Evolutionary conservation across 306 rosid species (phyloP).

Genomic region (Pyrus bretschneideri): DNA sequence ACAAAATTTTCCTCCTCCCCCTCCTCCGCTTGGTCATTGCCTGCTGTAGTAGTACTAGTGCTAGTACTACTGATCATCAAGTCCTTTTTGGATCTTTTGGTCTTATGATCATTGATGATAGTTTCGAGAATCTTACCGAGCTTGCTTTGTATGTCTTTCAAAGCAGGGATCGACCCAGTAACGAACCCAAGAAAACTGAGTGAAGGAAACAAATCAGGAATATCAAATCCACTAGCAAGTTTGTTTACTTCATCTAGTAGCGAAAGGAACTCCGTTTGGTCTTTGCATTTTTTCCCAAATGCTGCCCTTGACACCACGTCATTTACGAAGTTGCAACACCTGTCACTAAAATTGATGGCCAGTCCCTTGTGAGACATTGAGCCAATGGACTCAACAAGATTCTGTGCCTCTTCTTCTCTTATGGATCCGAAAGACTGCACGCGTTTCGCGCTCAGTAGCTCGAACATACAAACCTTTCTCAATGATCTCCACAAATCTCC

Average conservation of each 20-base stretch:
- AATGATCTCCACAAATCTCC: conserved; percentile 12
- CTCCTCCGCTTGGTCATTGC: not conserved
- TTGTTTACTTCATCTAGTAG: not conserved
- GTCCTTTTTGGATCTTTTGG: not conserved
- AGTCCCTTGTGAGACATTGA: not conserved
- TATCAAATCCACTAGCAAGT: not conserved
- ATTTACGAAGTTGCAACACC: not conserved
- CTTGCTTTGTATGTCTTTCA: not conserved
- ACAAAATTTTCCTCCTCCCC: not conserved
- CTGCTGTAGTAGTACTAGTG: not conserved
- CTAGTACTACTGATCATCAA: not conserved
- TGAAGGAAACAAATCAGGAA: conserved; percentile 2
- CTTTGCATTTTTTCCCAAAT: conserved; percentile 17
- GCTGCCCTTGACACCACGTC: not conserved
- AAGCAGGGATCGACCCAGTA: not conserved
- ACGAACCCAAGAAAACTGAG: not conserved
- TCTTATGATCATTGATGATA: not conserved
- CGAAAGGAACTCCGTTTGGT: conserved; percentile 9
- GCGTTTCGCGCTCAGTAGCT: not conserved
- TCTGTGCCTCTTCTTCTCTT: conserved; percentile 10
- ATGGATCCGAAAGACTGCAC: conserved; percentile 7
- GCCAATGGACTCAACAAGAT: not conserved
- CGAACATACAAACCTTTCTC: not conserved
- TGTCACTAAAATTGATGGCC: not conserved
- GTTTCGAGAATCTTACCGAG: not conserved